Evolutionary conservation across 2,329 filamentous ascomycete species (phyloP).

Genomic region (Pseudogymnoascus sp.): DNA sequence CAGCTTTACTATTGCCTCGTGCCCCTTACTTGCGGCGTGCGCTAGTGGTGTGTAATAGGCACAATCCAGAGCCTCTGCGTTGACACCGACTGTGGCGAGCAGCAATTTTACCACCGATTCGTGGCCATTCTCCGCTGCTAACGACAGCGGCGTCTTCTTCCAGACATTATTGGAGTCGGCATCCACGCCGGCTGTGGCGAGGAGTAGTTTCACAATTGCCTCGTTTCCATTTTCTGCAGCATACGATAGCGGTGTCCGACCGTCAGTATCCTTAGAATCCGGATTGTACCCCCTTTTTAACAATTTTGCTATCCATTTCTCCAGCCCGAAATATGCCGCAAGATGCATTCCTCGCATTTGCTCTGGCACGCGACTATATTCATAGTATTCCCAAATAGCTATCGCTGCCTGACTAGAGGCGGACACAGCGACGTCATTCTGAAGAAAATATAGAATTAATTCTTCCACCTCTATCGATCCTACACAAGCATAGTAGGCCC

Average conservation of each 20-base stretch:
- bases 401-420: conserved; percentile 17
- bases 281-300: conserved; percentile 13
- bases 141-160: background rate
- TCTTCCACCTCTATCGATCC: conserved; percentile 13
- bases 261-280: conserved; percentile 19
- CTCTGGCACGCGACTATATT: conserved; percentile 16
- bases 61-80: no score
- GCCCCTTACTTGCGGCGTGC: conserved; percentile 18
- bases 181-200: conserved; percentile 11
- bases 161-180: background rate
- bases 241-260: conserved; percentile 16
- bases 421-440: conserved; percentile 14
- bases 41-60: background rate
- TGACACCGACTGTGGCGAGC: no score
- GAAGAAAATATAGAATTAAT: conserved; percentile 17
- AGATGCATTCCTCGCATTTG: conserved; percentile 22
- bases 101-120: conserved; percentile 18
- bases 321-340: conserved; percentile 24
- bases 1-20: conserved; percentile 17
- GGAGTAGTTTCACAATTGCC: conserved; percentile 12
- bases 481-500: conserved; percentile 21
- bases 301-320: background rate
- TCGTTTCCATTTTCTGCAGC: conserved; percentile 15
- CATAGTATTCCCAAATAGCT: background rate
- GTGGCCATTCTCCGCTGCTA: conserved; percentile 20